Percentiles rank a stretch among this genome's conserved stretches.
Evolutionary conservation across 805 yeast genomes (phyloP).

Genomic region (Candida coquimbonensis): DNA sequence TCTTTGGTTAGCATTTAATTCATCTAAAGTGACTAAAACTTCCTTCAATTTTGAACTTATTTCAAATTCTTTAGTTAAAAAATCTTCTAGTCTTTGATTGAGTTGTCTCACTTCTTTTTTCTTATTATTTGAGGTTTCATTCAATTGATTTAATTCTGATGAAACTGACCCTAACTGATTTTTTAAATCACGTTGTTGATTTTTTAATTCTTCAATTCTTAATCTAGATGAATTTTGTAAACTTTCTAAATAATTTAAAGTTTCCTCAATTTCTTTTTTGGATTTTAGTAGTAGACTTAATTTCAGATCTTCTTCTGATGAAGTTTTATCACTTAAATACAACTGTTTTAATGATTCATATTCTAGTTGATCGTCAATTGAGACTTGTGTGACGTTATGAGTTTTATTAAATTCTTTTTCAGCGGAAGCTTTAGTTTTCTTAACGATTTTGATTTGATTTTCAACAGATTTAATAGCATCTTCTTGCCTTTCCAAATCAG

Average conservation of each 20-base stretch:
- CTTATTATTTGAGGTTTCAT: slow-evolving; percentile 32
- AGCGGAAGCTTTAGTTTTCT: slow-evolving; percentile 33
- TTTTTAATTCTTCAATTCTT: slow-evolving; percentile 29
- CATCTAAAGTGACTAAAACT: slow-evolving; percentile 55
- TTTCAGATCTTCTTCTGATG: slow-evolving; percentile 47
- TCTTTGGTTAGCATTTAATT: slow-evolving; percentile 66
- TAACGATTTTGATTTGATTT: slow-evolving; percentile 41
- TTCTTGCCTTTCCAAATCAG: slow-evolving; percentile 49
- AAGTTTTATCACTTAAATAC: slow-evolving; percentile 54
- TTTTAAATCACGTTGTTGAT: slow-evolving; percentile 26
- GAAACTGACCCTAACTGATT: slow-evolving; percentile 17
- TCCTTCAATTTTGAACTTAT: slow-evolving; percentile 59
- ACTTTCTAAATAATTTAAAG: slow-evolving; percentile 30
- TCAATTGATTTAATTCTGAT: slow-evolving; percentile 23
- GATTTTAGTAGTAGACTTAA: slow-evolving; percentile 35
- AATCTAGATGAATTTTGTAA: slow-evolving; percentile 30
- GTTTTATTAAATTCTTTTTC: slow-evolving; percentile 28
- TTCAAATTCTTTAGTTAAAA: slow-evolving; percentile 44
- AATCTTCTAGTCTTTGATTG: slow-evolving; percentile 33
- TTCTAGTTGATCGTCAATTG: slow-evolving; percentile 45
- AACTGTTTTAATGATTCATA: slow-evolving; percentile 52
- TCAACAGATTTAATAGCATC: slow-evolving; percentile 34
- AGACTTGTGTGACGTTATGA: slow-evolving; percentile 31
- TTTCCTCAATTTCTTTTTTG: slow-evolving; percentile 34
- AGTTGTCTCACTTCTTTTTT: slow-evolving; percentile 32